Evolutionary conservation across 306 rosid genomes (phyloP).

Genomic region (Cajanus cajan): DNA sequence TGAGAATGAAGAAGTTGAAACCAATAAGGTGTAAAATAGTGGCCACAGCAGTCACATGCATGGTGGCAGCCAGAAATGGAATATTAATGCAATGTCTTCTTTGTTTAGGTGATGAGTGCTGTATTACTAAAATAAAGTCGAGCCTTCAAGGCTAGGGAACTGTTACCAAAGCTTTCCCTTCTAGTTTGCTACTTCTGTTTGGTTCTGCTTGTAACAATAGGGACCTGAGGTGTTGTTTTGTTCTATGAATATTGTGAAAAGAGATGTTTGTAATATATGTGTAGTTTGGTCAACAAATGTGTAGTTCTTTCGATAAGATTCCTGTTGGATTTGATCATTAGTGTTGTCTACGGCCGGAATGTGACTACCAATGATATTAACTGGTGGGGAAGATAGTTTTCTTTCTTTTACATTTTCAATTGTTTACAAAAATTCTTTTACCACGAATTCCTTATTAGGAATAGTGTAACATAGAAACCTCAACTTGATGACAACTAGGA

Average conservation of each 20-base stretch:
- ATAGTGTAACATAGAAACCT: no score
- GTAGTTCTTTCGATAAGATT: not conserved
- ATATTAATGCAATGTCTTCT: slow-evolving; percentile 27
- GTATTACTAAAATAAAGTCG: not conserved
- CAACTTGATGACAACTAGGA: no score
- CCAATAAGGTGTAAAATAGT: not conserved
- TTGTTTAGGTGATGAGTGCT: not conserved
- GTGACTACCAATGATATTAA: no score
- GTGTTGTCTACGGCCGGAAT: not conserved
- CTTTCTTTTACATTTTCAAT: no score
- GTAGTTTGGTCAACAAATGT: not conserved
- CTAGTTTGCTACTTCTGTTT: not conserved
- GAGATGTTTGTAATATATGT: not conserved
- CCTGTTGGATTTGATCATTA: not conserved
- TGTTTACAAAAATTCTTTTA: no score
- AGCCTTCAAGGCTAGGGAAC: not conserved
- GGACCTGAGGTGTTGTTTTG: not conserved
- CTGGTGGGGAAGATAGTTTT: no score
- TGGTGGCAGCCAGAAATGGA: no score
- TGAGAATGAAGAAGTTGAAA: slow-evolving; percentile 48
- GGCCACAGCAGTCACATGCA: not conserved
- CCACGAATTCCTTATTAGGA: no score
- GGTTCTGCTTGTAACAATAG: not conserved
- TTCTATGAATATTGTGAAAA: not conserved
- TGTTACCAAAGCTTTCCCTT: not conserved